phyloP scores from a whole-genome alignment of 768 basidiomycete species.

The Podaxis sp. region DNA sequence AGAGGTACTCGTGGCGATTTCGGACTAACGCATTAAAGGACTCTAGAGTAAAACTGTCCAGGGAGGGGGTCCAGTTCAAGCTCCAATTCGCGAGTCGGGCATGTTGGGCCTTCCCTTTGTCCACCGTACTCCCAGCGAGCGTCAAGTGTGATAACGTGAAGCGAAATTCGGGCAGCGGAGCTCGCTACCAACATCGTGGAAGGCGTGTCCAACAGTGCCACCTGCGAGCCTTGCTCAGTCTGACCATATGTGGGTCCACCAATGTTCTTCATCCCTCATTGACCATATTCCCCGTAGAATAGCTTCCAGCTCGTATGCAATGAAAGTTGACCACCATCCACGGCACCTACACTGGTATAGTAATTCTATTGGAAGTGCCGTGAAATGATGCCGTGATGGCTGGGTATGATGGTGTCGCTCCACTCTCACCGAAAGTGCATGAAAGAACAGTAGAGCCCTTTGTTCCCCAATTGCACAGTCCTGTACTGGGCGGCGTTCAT shows the following conservation, averaged over 20 bases:
- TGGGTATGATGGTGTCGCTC: background rate
- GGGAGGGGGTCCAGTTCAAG: too few relatives aligned
- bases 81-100: background rate
- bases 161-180: background rate
- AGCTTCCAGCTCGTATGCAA: background rate
- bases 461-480: background rate
- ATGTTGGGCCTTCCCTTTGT: background rate
- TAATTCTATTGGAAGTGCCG: background rate
- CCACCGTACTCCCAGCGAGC: background rate
- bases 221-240: background rate
- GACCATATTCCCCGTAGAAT: background rate
- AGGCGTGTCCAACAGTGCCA: background rate
- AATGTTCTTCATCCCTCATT: background rate
- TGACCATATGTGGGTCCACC: background rate
- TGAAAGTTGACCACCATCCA: background rate
- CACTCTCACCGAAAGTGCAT: background rate
- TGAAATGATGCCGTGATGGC: background rate
- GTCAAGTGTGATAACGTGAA: background rate
- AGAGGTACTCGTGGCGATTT: background rate
- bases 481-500: background rate
- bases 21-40: background rate
- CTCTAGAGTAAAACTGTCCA: background rate
- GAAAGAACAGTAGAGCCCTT: slow-evolving; percentile 2
- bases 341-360: background rate
- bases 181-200: background rate